phyloP scores from a whole-genome alignment of 2,329 filamentous ascomycete species.

The Apiospora malaysiana region DNA sequence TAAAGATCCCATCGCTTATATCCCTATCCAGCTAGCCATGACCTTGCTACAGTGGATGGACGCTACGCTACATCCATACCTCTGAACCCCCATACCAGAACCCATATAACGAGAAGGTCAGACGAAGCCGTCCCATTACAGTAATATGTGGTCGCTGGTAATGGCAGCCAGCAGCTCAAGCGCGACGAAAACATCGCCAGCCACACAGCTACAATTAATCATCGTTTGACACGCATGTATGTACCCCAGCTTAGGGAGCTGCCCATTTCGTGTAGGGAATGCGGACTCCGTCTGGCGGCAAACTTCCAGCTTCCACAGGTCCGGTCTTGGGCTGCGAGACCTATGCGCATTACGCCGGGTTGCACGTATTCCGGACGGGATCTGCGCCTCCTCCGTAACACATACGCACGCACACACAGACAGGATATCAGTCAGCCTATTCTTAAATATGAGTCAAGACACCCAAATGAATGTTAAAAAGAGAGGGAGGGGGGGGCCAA shows the following conservation, averaged over 20 bases:
- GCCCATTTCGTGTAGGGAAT: not conserved
- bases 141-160: not conserved
- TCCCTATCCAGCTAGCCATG: not conserved
- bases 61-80: not conserved
- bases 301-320: not conserved
- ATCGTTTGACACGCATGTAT: not conserved
- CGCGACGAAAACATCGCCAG: not conserved
- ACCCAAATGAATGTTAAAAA: not conserved
- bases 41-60: not conserved
- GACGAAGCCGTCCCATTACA: not conserved
- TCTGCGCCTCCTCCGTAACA: not conserved
- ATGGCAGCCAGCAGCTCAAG: not conserved
- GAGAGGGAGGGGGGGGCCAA: not conserved
- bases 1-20: not conserved
- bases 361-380: not conserved
- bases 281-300: not conserved
- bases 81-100: not conserved
- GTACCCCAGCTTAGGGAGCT: not conserved
- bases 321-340: not conserved
- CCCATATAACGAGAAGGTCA: not conserved
- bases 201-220: too few species aligned
- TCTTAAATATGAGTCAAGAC: not conserved
- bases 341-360: not conserved
- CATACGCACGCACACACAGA: not conserved
- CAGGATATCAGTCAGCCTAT: not conserved